Percentiles rank a stretch among this genome's conserved stretches.
These are phyloP conservation scores for Aphanomyces cochlioides DNA, from an alignment of 352 stramenopile species.

Conservation along the genomic window DNA sequence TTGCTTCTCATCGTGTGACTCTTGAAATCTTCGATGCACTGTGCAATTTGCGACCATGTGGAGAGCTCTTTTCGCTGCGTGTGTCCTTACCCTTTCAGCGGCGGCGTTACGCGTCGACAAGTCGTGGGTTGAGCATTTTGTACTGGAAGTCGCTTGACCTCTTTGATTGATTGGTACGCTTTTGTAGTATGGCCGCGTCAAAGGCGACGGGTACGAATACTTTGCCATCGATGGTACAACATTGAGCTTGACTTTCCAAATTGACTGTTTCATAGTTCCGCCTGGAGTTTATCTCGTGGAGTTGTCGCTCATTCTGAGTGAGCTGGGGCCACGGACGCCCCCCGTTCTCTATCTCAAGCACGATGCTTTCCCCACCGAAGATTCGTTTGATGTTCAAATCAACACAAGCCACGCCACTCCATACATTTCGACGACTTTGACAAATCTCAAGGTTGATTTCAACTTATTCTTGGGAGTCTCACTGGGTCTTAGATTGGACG, in stretches of 20 bases:
- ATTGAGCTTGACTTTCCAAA: too few species aligned
- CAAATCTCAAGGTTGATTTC: slow-evolving; percentile 17
- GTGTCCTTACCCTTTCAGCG: background rate
- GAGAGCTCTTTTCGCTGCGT: too few species aligned
- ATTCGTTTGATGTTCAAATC: background rate
- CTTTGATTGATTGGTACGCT: background rate
- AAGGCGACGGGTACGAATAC: slow-evolving; percentile 24
- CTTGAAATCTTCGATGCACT: too few species aligned
- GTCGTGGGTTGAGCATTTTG: slow-evolving; percentile 24
- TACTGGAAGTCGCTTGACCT: background rate
- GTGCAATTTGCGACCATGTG: too few species aligned
- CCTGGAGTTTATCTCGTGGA: slow-evolving; percentile 20
- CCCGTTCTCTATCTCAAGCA: slow-evolving; percentile 26
- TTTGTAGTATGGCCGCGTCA: slow-evolving; percentile 26
- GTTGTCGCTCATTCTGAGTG: slow-evolving; percentile 1
- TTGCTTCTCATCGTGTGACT: too few species aligned
- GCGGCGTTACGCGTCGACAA: background rate
- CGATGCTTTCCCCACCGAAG: slow-evolving; percentile 15
- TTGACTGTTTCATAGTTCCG: slow-evolving; percentile 8
- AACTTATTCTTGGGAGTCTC: background rate
- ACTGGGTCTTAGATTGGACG: slow-evolving; percentile 1
- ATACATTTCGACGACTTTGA: background rate
- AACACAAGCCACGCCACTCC: slow-evolving; percentile 1
- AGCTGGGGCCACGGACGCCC: slow-evolving; percentile 10
- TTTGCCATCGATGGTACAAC: slow-evolving; percentile 23